phyloP scores from a whole-genome alignment of 2,329 filamentous ascomycete genomes.

The Trichoderma gracile region DNA sequence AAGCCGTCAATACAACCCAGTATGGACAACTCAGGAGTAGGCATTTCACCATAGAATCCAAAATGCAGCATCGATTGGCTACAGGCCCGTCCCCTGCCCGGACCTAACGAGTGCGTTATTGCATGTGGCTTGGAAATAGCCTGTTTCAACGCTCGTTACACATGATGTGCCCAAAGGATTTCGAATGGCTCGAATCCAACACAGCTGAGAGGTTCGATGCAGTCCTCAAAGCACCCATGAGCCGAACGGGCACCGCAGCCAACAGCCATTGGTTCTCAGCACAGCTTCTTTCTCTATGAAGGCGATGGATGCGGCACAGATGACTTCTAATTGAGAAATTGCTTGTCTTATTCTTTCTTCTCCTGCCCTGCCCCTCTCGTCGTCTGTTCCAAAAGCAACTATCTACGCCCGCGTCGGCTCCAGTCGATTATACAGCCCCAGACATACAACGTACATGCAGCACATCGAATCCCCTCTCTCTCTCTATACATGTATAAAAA shows the following conservation, averaged over 20 bases:
- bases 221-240: too few relatives aligned
- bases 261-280: not conserved
- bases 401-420: not conserved
- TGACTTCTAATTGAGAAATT: constrained; percentile 2
- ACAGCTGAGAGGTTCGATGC: not conserved
- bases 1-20: too few relatives aligned
- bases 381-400: not conserved
- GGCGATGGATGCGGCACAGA: not conserved
- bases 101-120: constrained; percentile 3
- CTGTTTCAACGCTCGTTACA: not conserved
- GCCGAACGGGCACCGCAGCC: not conserved
- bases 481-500: not conserved
- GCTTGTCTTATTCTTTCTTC: not conserved
- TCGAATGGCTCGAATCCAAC: not conserved
- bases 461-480: not conserved
- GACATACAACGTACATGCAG: not conserved
- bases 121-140: constrained; percentile 16
- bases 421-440: not conserved
- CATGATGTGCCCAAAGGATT: not conserved
- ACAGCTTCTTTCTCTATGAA: not conserved
- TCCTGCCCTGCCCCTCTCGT: not conserved
- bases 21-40: too few relatives aligned
- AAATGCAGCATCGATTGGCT: not conserved
- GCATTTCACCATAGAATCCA: too few relatives aligned
- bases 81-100: not conserved